Evolutionary conservation across 352 stramenopile species (phyloP), one percentile per base, ranked within the genome.

Genomic region (Thraustochytrium sp.): DNA sequence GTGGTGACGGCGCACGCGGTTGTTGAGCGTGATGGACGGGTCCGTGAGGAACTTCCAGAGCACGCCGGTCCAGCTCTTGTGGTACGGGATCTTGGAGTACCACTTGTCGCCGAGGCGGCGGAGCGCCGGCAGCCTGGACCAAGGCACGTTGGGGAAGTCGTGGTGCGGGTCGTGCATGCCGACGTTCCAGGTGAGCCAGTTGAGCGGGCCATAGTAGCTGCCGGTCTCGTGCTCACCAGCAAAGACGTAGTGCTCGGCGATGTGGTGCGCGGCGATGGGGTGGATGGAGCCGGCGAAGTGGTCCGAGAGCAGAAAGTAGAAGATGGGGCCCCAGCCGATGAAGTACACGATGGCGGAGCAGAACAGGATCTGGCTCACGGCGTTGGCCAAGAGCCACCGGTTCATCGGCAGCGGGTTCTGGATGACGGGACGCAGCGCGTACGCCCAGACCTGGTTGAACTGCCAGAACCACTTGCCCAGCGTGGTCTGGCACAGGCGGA

Each of bases 111-210:
- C 77, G 11, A 85, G 13, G 16, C 9, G 11, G 48, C 53, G 61
- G 3, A 84, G 61, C 75, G 23, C 36, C 16, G 75, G 95, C 54
- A 99, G 89, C 44, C 91, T 92, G 72, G 91, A 90, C n/a, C 78
- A 86, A 3, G 85, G 84, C 4, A 89, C 63, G 48, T 93, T 63
- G 38, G 95, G 94, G 87, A 99, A 98, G 88, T 99, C 96, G 86
- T 99, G 96, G 89, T 99, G 96, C 88, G 98, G 95, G 87, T 98
- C 98, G 89, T 99, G 96, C 85, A 98, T 96, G 29, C 96, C 96
- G 21, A 99, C 96, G 88, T 98, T 98, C 86, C 97, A 98, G 55
- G 94, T 96, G 59, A 99, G 87, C 78, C 90, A 93, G 89, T 99
- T 99, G 42, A 98, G 89, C 31, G 93, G 92, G 82, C 96, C 96